Base-by-base conservation (phyloP, 148 eudicot genomes). In the Cornus suecica region DNA sequence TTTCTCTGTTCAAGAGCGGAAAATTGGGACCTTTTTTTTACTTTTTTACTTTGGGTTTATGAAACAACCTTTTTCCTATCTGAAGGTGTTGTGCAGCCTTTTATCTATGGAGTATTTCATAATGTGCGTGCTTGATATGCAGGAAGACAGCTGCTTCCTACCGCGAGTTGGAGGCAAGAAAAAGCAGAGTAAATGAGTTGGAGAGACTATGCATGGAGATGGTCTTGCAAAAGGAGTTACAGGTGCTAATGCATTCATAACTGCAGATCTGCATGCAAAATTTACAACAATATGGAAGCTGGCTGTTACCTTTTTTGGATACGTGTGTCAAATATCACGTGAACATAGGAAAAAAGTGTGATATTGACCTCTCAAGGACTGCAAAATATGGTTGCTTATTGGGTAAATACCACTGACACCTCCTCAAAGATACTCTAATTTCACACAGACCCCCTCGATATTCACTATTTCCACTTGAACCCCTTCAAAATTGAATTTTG, bases 211-310 rank as follows among this genome's bases (percentile, higher is more conserved):
- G 86, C 76, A 81, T 75, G 82, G 95, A 90, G 58, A 92, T 92
- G 98, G 78, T 93, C 63, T 58, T 94, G 91, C 80, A 94, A 84
- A 92, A 90, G 82, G 97, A 94, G 80, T 74, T 94, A 67, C 94
- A 90, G 98, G 98, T 94, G 84, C 14, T 23, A 11, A 28, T 48
- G 54, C 54, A 48, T 48, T 48, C 54, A 13, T 48, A 1, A 45
- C 51, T 45, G 51, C 51, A 45, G 51, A 45, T 45, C 14, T 45
- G 9, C 51, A 8, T 45, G 18, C 54, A 11, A 48, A 48, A 48
- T 48, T 16, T 48, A n/a, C n/a, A 11, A 37, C 42, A 37, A 37
- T 37, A 6, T 37, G 42, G 42, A 48, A 48, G 54, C 0, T 48
- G 20, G 20, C 54, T 48, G 54, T 11, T 48, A 48, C 15, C 18